Evolutionary conservation across 306 rosid genomes (phyloP), one percentile per base, ranked within the genome.

Genomic region (Dryas alaskensis): DNA sequence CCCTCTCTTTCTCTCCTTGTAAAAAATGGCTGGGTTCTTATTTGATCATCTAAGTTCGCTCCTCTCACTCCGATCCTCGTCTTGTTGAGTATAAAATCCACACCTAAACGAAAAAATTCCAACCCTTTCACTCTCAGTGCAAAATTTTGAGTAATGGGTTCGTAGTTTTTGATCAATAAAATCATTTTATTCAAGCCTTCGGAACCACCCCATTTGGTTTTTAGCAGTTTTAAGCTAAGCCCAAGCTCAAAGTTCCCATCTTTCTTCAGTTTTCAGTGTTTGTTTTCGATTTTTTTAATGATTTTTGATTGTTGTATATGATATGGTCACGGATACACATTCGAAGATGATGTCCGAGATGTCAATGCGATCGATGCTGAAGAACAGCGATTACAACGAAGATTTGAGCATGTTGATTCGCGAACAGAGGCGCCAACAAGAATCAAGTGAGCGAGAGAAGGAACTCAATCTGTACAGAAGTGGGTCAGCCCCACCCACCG

Each of bases 401-500:
- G 96, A 92, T 85, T 84, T 92, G 70, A 84, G 83, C 58, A 60
- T 67, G 81, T 43, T 88, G 87, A 85, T 81, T 37, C 79, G 87
- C 40, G 87, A 86, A 44, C 87, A 83, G 60, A 80, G 88, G 81
- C 84, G 79, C 31, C 88, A 77, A n/a, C 86, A 77, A 12, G 95
- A 86, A 50, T 61, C 55, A 67, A 80, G 70, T 69, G 93, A 86
- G 7, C 74, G 87, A 27, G 95, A 87, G 79, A 82, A 86, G 73
- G 98, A 93, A 19, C 87, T 90, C 14, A 86, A 76, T 55, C 79
- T 78, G 81, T 80, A 87, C 67, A 75, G 98, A 47, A 91, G 98
- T 79, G 98, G 98, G 72, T 93, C 98, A 40, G 97, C 98, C 9
- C 98, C 98, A 1, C 98, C 97, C 3, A 91, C 97, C 4, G 92